phyloP scores from a whole-genome alignment of 306 rosid species.

The Citrullus colocynthis region DNA sequence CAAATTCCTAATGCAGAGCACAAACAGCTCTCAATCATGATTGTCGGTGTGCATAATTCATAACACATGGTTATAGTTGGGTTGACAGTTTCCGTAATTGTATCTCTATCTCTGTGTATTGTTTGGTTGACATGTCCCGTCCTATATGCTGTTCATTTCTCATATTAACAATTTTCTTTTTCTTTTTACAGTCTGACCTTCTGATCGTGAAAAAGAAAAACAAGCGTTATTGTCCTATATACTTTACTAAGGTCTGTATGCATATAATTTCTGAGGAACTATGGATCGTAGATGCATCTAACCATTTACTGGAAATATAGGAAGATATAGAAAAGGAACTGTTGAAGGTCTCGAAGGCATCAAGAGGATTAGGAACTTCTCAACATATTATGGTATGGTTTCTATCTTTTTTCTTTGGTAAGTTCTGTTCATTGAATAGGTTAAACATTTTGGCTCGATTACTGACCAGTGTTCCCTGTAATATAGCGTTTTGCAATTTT shows the following conservation, averaged over 20 bases:
- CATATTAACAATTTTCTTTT: slow-evolving; percentile 2
- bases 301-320: slow-evolving; percentile 26
- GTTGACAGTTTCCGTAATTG: not conserved
- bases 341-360: slow-evolving; percentile 49
- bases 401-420: not conserved
- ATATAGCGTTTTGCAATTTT: not conserved
- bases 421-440: slow-evolving; percentile 3
- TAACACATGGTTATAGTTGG: not conserved
- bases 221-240: slow-evolving; percentile 88
- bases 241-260: slow-evolving; percentile 72
- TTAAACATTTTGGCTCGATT: not conserved
- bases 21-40: not conserved
- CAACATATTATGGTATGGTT: slow-evolving; percentile 61
- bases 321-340: slow-evolving; percentile 88
- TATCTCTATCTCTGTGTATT: not conserved
- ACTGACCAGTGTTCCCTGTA: not conserved
- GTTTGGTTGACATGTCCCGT: not conserved
- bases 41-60: not conserved
- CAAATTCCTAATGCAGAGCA: not conserved
- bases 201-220: slow-evolving; percentile 80
- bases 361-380: slow-evolving; percentile 56
- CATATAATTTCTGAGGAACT: slow-evolving; percentile 6
- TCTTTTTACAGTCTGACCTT: slow-evolving; percentile 69
- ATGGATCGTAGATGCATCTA: not conserved
- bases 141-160: not conserved